These are phyloP conservation scores for Populus trichocarpa DNA, from an alignment of 441 rosid species.

Conservation along the genomic window DNA sequence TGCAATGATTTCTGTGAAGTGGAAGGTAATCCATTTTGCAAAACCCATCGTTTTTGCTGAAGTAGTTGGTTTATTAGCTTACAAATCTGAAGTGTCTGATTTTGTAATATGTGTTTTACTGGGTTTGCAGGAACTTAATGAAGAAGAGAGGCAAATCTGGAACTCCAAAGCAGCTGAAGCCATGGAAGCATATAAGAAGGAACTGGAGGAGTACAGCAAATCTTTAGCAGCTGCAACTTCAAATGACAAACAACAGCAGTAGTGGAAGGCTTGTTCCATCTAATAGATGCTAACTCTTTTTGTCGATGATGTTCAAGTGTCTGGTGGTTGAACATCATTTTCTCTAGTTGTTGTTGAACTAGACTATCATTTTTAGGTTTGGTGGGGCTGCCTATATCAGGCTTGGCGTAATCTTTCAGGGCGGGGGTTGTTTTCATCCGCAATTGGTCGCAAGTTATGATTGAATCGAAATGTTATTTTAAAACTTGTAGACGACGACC, in stretches of 20 bases:
- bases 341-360: neutral
- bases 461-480: no score
- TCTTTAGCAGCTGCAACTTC: constrained; percentile 7
- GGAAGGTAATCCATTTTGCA: constrained; percentile 43
- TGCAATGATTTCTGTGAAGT: constrained; percentile 72
- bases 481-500: no score
- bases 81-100: neutral
- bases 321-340: constrained; percentile 12
- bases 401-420: neutral
- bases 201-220: constrained; percentile 65
- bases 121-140: constrained; percentile 55
- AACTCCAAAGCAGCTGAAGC: constrained; percentile 67
- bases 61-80: neutral
- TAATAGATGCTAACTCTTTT: neutral
- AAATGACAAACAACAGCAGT: neutral
- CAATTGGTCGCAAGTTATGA: neutral
- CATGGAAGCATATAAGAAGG: constrained; percentile 76
- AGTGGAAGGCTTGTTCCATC: neutral
- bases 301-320: constrained; percentile 4
- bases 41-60: neutral
- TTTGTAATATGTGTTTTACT: neutral
- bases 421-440: neutral
- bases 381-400: neutral
- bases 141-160: constrained; percentile 69
- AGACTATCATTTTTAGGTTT: neutral